Conservation (phyloP, 108 stramenopile genomes). For the Epipyxis sp. region DNA sequence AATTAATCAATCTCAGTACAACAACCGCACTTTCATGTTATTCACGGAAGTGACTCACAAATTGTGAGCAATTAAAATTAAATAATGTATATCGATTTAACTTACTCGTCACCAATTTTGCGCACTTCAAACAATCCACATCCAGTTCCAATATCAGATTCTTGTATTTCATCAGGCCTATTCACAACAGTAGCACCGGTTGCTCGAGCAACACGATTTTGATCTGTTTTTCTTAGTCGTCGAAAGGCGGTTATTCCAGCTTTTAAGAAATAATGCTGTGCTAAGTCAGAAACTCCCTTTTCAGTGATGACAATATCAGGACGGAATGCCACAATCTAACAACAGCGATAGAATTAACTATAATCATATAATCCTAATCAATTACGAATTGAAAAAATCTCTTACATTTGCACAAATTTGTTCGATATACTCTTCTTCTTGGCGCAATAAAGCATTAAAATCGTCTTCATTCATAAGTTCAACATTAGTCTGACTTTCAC, state of each 20-base stretch:
- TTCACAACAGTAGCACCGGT: conserved; percentile 94
- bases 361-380: not conserved
- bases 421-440: conserved; percentile 99
- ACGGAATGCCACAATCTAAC: conserved; percentile 89
- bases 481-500: conserved; percentile 95
- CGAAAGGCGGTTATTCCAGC: conserved; percentile 96
- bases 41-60: not conserved
- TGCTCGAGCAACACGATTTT: conserved; percentile 97
- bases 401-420: conserved; percentile 77
- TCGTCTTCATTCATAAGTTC: conserved; percentile 98
- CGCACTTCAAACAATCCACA: conserved; percentile 99
- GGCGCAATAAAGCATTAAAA: conserved; percentile 93
- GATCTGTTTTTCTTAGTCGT: conserved; percentile 96
- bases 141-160: conserved; percentile 90
- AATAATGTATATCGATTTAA: no score
- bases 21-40: not conserved
- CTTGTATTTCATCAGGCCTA: conserved; percentile 96
- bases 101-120: conserved; percentile 79
- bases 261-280: conserved; percentile 98
- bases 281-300: conserved; percentile 98
- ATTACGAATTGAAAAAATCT: not conserved
- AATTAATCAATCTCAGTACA: not conserved
- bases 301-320: conserved; percentile 99
- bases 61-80: not conserved
- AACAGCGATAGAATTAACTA: not conserved